phyloP scores from a whole-genome alignment of 164 flowering plant genomes.

The Vitis cinerea region DNA sequence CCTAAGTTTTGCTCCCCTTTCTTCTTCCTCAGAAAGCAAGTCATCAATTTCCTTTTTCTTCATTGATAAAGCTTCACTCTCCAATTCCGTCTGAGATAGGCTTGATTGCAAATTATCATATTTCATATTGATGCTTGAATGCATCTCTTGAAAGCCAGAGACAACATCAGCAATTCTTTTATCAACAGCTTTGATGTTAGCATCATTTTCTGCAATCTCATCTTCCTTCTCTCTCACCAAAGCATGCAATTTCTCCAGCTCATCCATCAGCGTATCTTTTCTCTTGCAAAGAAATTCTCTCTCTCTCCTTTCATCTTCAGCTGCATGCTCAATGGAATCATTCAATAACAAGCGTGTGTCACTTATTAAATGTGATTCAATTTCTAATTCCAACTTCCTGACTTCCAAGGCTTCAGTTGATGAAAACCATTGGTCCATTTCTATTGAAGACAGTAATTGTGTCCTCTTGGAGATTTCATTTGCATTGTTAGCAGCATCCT shows the following conservation, averaged over 20 bases:
- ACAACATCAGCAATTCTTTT: slow-evolving; percentile 48
- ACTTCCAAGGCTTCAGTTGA: slow-evolving; percentile 54
- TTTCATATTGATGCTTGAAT: slow-evolving; percentile 38
- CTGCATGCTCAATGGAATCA: slow-evolving; percentile 37
- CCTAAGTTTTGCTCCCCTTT: slow-evolving; percentile 40
- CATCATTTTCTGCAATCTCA: slow-evolving; percentile 67
- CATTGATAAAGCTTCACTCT: slow-evolving; percentile 37
- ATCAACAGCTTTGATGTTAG: slow-evolving; percentile 50
- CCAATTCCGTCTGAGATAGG: slow-evolving; percentile 39
- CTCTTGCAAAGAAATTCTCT: slow-evolving; percentile 47
- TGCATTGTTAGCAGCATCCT: slow-evolving; percentile 59
- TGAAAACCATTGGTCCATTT: slow-evolving; percentile 55
- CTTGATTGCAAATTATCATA: slow-evolving; percentile 34
- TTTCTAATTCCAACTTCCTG: slow-evolving; percentile 61
- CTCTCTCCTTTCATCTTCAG: slow-evolving; percentile 48
- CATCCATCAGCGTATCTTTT: slow-evolving; percentile 43
- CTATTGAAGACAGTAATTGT: slow-evolving; percentile 38
- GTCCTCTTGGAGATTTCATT: slow-evolving; percentile 41
- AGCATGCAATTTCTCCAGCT: slow-evolving; percentile 55
- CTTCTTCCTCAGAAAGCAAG: slow-evolving; percentile 38
- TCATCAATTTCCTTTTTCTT: slow-evolving; percentile 62
- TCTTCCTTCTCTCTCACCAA: slow-evolving; percentile 63
- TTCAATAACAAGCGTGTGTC: slow-evolving; percentile 46
- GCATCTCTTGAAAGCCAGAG: slow-evolving; percentile 49
- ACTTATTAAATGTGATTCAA: slow-evolving; percentile 48